Base-by-base conservation (phyloP, 345 rosid species). In the Brassica cretica region DNA sequence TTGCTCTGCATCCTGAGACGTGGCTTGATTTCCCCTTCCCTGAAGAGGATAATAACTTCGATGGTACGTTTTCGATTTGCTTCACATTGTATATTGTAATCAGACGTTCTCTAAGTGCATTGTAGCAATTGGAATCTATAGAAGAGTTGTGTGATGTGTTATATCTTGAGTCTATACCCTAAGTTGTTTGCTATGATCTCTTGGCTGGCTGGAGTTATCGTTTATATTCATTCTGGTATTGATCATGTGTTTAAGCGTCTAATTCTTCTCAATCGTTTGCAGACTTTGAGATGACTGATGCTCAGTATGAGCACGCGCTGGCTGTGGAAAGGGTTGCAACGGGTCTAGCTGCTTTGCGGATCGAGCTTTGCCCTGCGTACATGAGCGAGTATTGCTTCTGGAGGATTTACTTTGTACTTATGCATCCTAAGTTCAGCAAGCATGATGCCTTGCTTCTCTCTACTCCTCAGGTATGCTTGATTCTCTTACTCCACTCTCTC, bases 11-110 rank as follows among this genome's bases (percentile, higher is more conserved):
- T 87, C 98, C 98, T 0, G 97, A 95, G 83, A 93, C 98, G 14
- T 95, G 99, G 99, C 78, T 93, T 72, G 98, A 93, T 88, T 93
- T 93, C 29, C 96, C 99, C 12, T 86, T 93, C 15, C 98, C 94
- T 44, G 87, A 86, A 6, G 98, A 95, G 72, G 98, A 93, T 4
- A 88, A 87, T 77, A 35, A 81, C 78, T 85, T 90, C 76, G 94
- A 88, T 72, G 97, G 98, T 95, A 84, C 53, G 87, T 58, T 44
- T 64, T 27, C 39, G 10, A 41, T 46, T 70, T 14, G 70, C 24
- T 14, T 16, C 53, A 21, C 24, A 21, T 21, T 21, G 24, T 21
- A 72, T 30, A 66, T 65, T 77, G 61, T 70, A 1, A 19, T 35
- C 44, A 53, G 35, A 32, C 24, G 2, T 21, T 21, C 24, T 21